Base-by-base conservation (phyloP, 768 basidiomycete species). In the Termitomyces sp. region DNA sequence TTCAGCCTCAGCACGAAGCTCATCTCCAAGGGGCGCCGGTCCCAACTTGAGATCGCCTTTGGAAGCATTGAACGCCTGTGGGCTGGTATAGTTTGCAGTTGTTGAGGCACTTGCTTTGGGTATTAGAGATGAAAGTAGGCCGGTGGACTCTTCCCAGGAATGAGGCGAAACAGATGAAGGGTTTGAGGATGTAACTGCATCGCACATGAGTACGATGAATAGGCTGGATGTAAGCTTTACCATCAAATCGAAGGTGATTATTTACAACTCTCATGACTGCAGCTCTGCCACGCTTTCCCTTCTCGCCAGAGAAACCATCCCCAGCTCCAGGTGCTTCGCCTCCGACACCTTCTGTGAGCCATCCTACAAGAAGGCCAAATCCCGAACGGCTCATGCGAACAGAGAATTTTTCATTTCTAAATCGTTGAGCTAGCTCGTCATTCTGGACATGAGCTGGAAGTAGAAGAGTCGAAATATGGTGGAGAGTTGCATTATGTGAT, bases 261-360 rank as follows among this genome's bases (percentile, higher is more conserved):
- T 97, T 97, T 23, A 99, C 89, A 37, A 98, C 93, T 42, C 88
- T 85, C 84, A 98, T 89, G 43, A 98, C 89, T 10, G 92, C 84
- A 51, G 93, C 87, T 63, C 97, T 80, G 5, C 94, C 93, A 59
- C 95, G 77, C 65, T 89, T 86, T 19, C 92, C 93, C 56, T 82
- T 82, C 63, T 92, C 87, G 1, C 90, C 92, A 32, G 85, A 77
- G 64, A 92, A 92, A 0, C 93, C 87, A 50, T 85, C 82, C 8
- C 92, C 86, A 57, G 80, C 75, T 50, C 95, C 95, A 61, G 88
- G 69, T n/a, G 87, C 82, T 69, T 93, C 92, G 55, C 95, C 87
- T 57, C 95, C 86, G 54, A 88, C 78, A 16, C 94, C 95, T 68
- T 98, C 95, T 23, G 93, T 97, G 56, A 98, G 74, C 97, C 97